phyloP scores from a whole-genome alignment of 192 early-diverging fungal genomes.

The Thoreauomyces humboldtii region DNA sequence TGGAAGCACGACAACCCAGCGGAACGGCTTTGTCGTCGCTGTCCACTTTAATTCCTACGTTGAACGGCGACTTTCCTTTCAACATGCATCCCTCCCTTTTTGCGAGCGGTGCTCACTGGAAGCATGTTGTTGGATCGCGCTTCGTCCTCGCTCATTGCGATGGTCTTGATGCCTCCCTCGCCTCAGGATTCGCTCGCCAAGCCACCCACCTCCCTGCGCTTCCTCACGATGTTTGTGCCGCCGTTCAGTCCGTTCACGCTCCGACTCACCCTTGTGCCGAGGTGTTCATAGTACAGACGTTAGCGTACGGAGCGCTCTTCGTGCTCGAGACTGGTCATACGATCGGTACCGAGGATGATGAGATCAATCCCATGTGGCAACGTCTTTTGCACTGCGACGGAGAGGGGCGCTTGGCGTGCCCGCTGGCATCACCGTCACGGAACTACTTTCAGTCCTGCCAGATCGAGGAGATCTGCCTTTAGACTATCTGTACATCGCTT shows the following conservation, averaged over 20 bases:
- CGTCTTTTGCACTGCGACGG: not conserved
- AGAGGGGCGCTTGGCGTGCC: too few relatives aligned
- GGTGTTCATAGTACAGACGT: constrained; percentile 11
- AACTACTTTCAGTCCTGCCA: too few relatives aligned
- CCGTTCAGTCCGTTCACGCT: constrained; percentile 20
- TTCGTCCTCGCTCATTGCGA: not conserved
- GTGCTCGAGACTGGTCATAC: constrained; percentile 6
- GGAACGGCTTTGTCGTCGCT: not conserved
- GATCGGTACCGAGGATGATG: constrained; percentile 5
- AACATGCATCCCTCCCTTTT: not conserved
- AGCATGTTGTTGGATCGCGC: not conserved
- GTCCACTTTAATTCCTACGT: not conserved
- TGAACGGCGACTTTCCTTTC: not conserved
- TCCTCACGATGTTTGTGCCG: not conserved
- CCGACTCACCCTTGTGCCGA: not conserved
- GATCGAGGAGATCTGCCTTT: too few relatives aligned
- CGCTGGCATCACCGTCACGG: too few relatives aligned
- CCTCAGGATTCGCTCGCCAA: not conserved
- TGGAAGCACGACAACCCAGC: not conserved
- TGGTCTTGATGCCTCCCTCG: not conserved
- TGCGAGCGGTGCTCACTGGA: not conserved
- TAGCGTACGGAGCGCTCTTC: constrained; percentile 4
- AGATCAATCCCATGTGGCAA: constrained; percentile 12
- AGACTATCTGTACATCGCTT: too few relatives aligned
- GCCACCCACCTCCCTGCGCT: not conserved